A percentile compares a stretch with the other conserved stretches of the same genome.
Conservation (phyloP, 768 basidiomycete genomes). For the Rhodotorula paludigena region DNA sequence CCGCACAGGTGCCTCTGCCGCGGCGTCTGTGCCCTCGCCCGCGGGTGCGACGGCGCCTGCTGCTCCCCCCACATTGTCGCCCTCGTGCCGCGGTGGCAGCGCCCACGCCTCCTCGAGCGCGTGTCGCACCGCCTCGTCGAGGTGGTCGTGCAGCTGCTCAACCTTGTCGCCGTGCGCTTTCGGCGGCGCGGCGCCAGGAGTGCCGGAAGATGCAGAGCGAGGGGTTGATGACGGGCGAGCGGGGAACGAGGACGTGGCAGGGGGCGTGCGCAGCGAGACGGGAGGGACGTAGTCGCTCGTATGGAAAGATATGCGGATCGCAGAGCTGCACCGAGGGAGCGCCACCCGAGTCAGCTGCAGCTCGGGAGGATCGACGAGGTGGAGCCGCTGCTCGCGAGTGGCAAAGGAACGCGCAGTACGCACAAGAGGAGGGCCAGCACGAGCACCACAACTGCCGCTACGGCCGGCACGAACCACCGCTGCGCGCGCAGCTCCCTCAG, state of each 20-base stretch:
- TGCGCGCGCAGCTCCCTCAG: not conserved
- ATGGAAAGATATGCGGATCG: not conserved
- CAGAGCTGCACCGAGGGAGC: not conserved
- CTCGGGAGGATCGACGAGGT: too few relatives aligned
- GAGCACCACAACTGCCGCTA: too few relatives aligned
- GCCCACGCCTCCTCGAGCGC: constrained; percentile 31
- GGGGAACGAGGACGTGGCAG: not conserved
- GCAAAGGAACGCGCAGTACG: not conserved
- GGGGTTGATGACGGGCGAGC: not conserved
- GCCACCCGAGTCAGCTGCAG: not conserved
- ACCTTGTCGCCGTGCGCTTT: not conserved
- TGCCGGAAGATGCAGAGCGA: not conserved
- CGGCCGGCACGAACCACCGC: not conserved
- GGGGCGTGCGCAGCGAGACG: not conserved
- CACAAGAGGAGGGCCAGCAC: not conserved
- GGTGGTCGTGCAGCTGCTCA: not conserved
- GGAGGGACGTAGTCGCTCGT: not conserved
- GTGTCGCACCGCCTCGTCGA: constrained; percentile 23
- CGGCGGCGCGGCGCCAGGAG: not conserved
- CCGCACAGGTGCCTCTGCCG: not conserved
- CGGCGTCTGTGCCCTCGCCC: not conserved
- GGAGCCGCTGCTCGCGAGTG: not conserved
- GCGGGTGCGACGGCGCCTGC: not conserved
- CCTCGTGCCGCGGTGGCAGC: constrained; percentile 2
- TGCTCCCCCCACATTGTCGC: not conserved